Base-by-base conservation (phyloP, 2,329 filamentous ascomycete genomes). In the Exophiala viscosa region DNA sequence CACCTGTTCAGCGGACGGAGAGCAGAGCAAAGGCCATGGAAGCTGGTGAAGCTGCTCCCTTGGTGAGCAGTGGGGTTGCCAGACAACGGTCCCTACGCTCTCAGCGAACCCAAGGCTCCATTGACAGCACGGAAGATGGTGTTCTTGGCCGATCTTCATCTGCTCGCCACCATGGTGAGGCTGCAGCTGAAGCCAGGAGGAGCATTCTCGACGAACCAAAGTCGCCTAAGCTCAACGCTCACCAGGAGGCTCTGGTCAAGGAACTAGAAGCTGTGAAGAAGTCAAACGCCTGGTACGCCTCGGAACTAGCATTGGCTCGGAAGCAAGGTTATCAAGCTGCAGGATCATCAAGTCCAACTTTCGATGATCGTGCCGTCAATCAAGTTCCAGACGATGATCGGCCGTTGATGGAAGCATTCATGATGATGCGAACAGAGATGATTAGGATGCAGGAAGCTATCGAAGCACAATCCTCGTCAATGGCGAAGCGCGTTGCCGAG, bases 281-380 rank as follows among this genome's bases (percentile, higher is more conserved):
- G 65, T 83, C 88, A 46, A 97, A 96, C 70, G 92, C 92, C 0
- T 99, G 93, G 93, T 96, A 95, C 69, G 90, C 90, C 6, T 96
- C 92, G 0, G 93, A 99, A 70, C 77, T 99, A 41, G 90, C 95
- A 52, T 76, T 99, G 58, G 95, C 93, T 5, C 84, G 88, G 45
- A 96, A 96, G 70, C 83, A 89, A 36, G 93, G 93, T 4, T 99
- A 97, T 65, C 79, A 83, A 5, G 81, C 88, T 13, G 90, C 82
- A 57, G 76, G 83, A 2, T 83, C 84, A 1, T 80, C 83, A 20
- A 88, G 82, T 64, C 84, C 89, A 11, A 78, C 84, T 0, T 75
- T 96, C 18, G 92, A 97, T 58, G 84, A 87, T 60, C 84, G 87
- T 55, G 79, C 81, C 0, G 79, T 85, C 2, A 90, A 95, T 61